Percentiles rank a stretch among this genome's conserved stretches.
Conservation (phyloP, 495 filamentous ascomycete genomes). For the Lasiosphaeria ovina region DNA sequence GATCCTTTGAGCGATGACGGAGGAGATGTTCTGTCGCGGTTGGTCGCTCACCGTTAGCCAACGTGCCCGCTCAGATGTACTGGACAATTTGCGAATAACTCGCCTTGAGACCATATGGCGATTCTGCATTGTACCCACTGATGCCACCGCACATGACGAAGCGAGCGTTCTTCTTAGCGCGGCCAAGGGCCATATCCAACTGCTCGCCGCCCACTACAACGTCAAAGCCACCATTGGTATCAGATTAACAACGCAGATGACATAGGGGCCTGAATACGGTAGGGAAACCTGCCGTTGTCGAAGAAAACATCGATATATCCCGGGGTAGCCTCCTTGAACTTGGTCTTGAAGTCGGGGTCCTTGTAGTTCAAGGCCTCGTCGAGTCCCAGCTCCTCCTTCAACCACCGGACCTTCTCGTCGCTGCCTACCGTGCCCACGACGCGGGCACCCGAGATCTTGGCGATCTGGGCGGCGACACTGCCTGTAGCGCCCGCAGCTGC, state of each 20-base stretch:
- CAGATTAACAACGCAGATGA: background rate
- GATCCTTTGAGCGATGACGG: slow-evolving; percentile 39
- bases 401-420: slow-evolving; percentile 63
- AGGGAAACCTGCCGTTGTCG: slow-evolving; percentile 52
- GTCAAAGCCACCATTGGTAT: background rate
- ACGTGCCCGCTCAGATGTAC: too few species aligned
- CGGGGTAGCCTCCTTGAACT: slow-evolving; percentile 59
- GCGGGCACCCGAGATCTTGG: slow-evolving; percentile 60
- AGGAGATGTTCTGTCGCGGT: slow-evolving; percentile 27
- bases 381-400: slow-evolving; percentile 57
- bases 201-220: slow-evolving; percentile 58
- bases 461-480: slow-evolving; percentile 67
- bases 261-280: background rate
- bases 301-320: slow-evolving; percentile 64
- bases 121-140: slow-evolving; percentile 10
- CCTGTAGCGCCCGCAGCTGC: slow-evolving; percentile 72
- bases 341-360: slow-evolving; percentile 52
- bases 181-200: slow-evolving; percentile 57
- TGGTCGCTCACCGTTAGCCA: background rate
- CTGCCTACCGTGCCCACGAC: slow-evolving; percentile 62
- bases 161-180: slow-evolving; percentile 54
- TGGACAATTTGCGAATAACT: too few species aligned
- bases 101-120: too few species aligned
- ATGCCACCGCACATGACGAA: slow-evolving; percentile 61
- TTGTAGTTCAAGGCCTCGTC: slow-evolving; percentile 70